Conservation (phyloP, 371 early-diverging fungal genomes). For the Rhizopus stolonifer region DNA sequence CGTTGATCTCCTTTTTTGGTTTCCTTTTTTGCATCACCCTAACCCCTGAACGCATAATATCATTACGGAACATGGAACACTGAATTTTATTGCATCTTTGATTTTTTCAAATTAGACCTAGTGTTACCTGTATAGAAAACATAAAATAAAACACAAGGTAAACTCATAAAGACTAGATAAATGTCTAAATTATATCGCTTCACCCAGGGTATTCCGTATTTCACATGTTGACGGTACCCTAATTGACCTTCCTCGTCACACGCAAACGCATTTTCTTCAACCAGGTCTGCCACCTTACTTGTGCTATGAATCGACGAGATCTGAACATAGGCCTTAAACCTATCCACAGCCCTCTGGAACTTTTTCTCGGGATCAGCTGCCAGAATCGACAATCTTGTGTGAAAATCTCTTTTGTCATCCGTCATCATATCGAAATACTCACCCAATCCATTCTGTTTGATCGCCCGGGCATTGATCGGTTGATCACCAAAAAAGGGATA, state of each 20-base stretch:
- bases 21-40: no score
- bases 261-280: constrained; percentile 26
- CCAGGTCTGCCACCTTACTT: constrained; percentile 17
- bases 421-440: not conserved
- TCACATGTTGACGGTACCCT: constrained; percentile 9
- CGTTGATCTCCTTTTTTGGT: no score
- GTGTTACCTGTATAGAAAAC: no score
- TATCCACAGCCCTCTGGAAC: constrained; percentile 9
- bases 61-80: no score
- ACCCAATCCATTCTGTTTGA: constrained; percentile 7
- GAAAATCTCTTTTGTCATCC: constrained; percentile 10
- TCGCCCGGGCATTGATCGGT: constrained; percentile 9
- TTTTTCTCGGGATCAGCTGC: constrained; percentile 1
- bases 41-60: no score
- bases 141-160: no score
- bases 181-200: constrained; percentile 14
- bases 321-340: constrained; percentile 16
- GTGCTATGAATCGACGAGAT: constrained; percentile 8
- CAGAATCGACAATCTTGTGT: not conserved
- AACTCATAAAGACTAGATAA: no score
- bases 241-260: constrained; percentile 10
- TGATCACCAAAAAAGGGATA: constrained; percentile 46
- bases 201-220: constrained; percentile 7
- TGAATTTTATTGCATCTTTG: no score
- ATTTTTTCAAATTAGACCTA: no score